Percentiles rank a stretch among this genome's conserved stretches.
phyloP scores from a whole-genome alignment of 345 rosid species.

The Balakata baccata region DNA sequence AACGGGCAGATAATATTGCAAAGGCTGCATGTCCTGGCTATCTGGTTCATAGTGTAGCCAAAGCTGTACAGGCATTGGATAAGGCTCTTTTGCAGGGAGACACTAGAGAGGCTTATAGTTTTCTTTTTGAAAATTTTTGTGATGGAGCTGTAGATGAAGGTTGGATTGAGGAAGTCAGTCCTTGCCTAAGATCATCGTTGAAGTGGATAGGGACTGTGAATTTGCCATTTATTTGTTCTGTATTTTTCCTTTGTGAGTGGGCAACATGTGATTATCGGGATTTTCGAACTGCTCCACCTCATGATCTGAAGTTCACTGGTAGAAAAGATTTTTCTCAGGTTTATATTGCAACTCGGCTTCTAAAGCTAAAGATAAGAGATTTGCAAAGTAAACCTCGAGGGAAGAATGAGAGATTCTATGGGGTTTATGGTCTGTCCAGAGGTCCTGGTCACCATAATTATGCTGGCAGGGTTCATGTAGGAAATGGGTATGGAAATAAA shows the following conservation, averaged over 20 bases:
- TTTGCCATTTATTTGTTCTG: constrained; percentile 66
- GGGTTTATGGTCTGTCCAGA: constrained; percentile 33
- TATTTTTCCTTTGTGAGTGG: constrained; percentile 95
- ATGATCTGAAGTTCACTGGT: constrained; percentile 71
- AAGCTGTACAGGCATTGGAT: constrained; percentile 89
- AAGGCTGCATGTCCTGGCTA: constrained; percentile 67
- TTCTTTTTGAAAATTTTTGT: constrained; percentile 74
- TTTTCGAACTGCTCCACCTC: constrained; percentile 59
- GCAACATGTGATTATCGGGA: constrained; percentile 93
- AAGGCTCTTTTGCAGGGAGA: constrained; percentile 80
- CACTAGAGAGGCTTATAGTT: constrained; percentile 52
- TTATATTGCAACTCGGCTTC: constrained; percentile 68
- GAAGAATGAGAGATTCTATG: constrained; percentile 39
- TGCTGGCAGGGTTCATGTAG: constrained; percentile 31
- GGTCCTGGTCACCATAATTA: constrained; percentile 28
- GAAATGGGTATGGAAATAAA: constrained; percentile 32
- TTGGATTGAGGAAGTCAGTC: constrained; percentile 84
- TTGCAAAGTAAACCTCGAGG: constrained; percentile 34
- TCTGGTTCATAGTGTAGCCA: constrained; percentile 67
- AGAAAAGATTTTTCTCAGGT: constrained; percentile 77
- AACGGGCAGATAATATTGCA: constrained; percentile 68
- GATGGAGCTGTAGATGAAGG: constrained; percentile 67
- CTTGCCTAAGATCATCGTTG: constrained; percentile 76
- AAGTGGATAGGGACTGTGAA: constrained; percentile 74
- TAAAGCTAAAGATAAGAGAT: constrained; percentile 68